A percentile compares a stretch with the other conserved stretches of the same genome.
phyloP scores from a whole-genome alignment of 805 yeast species.

The Kuraishia cidri region DNA sequence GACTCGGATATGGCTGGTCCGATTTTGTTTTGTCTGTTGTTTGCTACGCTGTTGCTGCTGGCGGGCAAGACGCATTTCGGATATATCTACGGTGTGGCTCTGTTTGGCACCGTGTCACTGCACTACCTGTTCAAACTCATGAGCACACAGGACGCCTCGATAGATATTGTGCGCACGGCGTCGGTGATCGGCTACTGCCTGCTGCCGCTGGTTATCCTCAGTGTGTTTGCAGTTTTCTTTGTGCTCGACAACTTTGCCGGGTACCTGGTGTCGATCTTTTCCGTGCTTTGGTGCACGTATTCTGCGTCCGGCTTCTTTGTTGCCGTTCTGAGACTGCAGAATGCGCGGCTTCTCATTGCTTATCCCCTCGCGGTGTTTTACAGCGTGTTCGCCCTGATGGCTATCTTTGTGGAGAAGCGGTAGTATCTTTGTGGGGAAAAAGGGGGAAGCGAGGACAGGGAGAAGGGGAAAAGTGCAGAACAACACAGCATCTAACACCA shows the following conservation, averaged over 20 bases:
- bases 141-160: slow-evolving; percentile 48
- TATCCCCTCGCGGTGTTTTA: slow-evolving; percentile 90
- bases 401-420: slow-evolving; percentile 50
- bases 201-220: slow-evolving; percentile 74
- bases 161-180: slow-evolving; percentile 65
- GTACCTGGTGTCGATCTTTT: slow-evolving; percentile 53
- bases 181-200: slow-evolving; percentile 92
- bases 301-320: slow-evolving; percentile 92
- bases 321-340: slow-evolving; percentile 69
- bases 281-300: slow-evolving; percentile 86
- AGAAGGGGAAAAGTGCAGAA: neutral
- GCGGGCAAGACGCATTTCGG: slow-evolving; percentile 97
- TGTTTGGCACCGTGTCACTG: slow-evolving; percentile 79
- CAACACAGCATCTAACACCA: neutral
- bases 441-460: neutral
- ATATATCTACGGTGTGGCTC: slow-evolving; percentile 91
- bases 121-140: slow-evolving; percentile 81
- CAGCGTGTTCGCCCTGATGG: slow-evolving; percentile 92
- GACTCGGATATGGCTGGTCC: slow-evolving; percentile 97
- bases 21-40: slow-evolving; percentile 73
- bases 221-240: slow-evolving; percentile 60
- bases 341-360: slow-evolving; percentile 85
- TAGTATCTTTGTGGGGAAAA: neutral
- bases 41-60: slow-evolving; percentile 73
- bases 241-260: slow-evolving; percentile 70